phyloP scores from a whole-genome alignment of 805 yeast species.

The Starmerella stellata region DNA sequence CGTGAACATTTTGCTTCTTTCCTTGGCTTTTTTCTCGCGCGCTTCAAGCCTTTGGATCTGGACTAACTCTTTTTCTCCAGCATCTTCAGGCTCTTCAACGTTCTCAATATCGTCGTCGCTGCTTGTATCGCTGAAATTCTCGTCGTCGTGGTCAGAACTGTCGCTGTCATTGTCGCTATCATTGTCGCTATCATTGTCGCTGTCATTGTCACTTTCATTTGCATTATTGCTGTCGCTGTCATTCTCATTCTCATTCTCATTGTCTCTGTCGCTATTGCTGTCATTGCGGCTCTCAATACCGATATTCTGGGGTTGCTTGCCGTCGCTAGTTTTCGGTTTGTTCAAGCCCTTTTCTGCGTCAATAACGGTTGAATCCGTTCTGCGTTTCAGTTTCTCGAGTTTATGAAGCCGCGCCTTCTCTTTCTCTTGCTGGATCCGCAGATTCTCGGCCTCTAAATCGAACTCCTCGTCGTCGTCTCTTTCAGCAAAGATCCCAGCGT shows the following conservation, averaged over 20 bases:
- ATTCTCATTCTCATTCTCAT: conserved; percentile 1
- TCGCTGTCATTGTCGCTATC: conserved; percentile 9
- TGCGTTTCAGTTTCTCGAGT: too few relatives aligned
- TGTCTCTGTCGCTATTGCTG: neutral
- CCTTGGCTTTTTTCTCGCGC: conserved; percentile 18
- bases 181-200: conserved; percentile 1
- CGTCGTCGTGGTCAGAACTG: conserved; percentile 16
- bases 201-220: too few relatives aligned
- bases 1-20: conserved; percentile 20
- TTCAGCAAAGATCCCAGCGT: conserved; percentile 39
- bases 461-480: conserved; percentile 29
- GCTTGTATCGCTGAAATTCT: conserved; percentile 29
- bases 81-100: conserved; percentile 36
- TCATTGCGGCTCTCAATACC: too few relatives aligned
- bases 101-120: conserved; percentile 29
- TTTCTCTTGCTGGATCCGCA: conserved; percentile 4
- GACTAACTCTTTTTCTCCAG: conserved; percentile 47
- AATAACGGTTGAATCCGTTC: too few relatives aligned
- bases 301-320: too few relatives aligned
- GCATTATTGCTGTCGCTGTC: conserved; percentile 1
- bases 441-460: conserved; percentile 18
- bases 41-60: conserved; percentile 24
- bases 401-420: neutral
- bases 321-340: conserved; percentile 1
- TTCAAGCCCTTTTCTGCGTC: too few relatives aligned